Evolutionary conservation across 2,329 filamentous ascomycete species (phyloP), one percentile per base, ranked within the genome.

Genomic region (Nothopassalora personata): DNA sequence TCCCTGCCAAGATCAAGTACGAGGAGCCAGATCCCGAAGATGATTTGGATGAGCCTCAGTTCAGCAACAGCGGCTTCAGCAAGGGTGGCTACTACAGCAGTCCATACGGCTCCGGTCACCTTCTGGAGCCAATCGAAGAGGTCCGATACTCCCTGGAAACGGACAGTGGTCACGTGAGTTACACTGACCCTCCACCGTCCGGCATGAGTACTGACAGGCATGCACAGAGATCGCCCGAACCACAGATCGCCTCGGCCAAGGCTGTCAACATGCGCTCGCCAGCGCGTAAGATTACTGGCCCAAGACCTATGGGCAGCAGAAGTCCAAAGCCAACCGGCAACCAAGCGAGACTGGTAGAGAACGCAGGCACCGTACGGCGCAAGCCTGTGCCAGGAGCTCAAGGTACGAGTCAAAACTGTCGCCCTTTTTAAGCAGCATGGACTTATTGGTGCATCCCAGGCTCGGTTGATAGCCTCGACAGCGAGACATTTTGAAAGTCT

Each of bases 101-200:
- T 15, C 73, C 73, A 7, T 71, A 71, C 28, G 73, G 73, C 33
- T 72, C 70, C 5, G 73, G 73, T 3, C 72, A 74, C 59, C 61
- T 74, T 19, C 68, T 81, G 30, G 78, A 78, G 58, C 79, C 79
- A n/a, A 81, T 81, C 59, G 75, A 78, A 60, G 79, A 81, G 68
- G 77, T 80, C 36, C 68, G 79, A 46, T 79, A 80, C 63, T 77
- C 74, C 55, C 71, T 80, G 8, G 78, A 80, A 70, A 80, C 77
- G 8, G 78, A 81, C 54, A 72, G 66, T 47, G 69, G 71, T 58
- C 62, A 64, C 50, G 67, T 70, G 58, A 66, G 66, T 65, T 58
- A 43, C 39, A 47, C 31, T 23, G 23, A 23, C 23, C 23, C 23
- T 23, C 53, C 27, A 51, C 30, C n/a, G 10, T 5, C 9, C 10